Base-by-base conservation (phyloP, 192 early-diverging fungal species). In the Backusella liffmaniae region DNA sequence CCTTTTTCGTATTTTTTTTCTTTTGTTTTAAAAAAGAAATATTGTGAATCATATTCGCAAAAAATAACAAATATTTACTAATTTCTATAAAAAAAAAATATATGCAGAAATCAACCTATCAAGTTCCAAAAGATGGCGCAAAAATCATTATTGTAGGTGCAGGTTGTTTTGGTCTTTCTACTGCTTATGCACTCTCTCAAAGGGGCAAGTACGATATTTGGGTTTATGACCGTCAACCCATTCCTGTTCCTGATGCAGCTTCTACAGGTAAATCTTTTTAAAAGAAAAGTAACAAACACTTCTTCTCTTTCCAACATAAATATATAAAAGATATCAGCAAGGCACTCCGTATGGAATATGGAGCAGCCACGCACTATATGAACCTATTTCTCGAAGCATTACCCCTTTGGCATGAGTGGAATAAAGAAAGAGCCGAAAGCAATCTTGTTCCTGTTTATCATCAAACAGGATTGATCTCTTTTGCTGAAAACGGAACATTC, bases 61-160 rank as follows among this genome's bases (percentile, higher is more conserved):
- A 59, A 23, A 26, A 59, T 59, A 23, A 59, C 23, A 59, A 59
- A 59, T 23, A 59, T 59, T 23, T 21, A 59, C 53, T 23, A 53
- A 53, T 53, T 53, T 53, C n/a, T 21, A 0, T 26, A 51, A 41
- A 41, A 44, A 44, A 44, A 44, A 44, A 44, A 15, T 16, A 26
- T 1, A 62, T 62, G 56, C 56, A 62, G 26, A 62, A 62, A 62
- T 62, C 67, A 35, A 15, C 41, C n/a, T 77, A 77, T 32, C 9
- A 41, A 35, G 46, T 42, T 66, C 76, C 76, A 26, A 72, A 70
- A 29, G 9, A 34, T 6, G 70, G 76, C 16, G 46, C 75, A 68
- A 81, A 77, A 66, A 72, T 81, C 3, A 77, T 83, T n/a, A 79
- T 83, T 76, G 81, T 83, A 44, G 81, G 81, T 51, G 81, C 77